These are phyloP conservation scores for Potentilla sterilis DNA, from an alignment of 306 rosid species.

Conservation along the genomic window DNA sequence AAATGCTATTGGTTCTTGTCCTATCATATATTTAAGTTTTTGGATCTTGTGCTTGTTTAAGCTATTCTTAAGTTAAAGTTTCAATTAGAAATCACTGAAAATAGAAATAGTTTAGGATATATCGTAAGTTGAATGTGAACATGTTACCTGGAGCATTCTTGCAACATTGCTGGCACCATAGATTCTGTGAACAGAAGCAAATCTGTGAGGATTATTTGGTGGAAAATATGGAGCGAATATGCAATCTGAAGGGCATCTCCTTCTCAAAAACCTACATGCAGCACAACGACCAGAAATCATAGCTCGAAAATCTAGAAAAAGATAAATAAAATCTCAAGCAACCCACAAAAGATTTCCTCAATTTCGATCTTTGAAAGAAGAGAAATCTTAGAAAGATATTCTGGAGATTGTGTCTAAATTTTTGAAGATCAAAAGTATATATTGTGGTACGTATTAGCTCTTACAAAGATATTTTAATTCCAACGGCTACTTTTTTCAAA, in stretches of 20 bases:
- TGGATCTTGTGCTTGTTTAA: neutral
- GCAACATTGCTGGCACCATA: constrained; percentile 79
- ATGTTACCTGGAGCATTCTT: constrained; percentile 67
- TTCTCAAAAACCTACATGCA: constrained; percentile 74
- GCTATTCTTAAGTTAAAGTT: neutral
- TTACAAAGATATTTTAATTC: neutral
- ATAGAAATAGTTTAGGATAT: neutral
- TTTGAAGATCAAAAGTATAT: neutral
- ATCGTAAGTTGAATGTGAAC: neutral
- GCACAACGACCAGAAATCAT: constrained; percentile 53
- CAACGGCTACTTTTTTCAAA: constrained; percentile 1
- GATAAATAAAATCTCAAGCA: neutral
- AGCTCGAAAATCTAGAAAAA: neutral
- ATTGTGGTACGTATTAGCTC: neutral
- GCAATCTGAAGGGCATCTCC: constrained; percentile 70
- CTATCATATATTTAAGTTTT: neutral
- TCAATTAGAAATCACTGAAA: neutral
- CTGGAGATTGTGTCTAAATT: neutral
- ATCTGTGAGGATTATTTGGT: constrained; percentile 15
- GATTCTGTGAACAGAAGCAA: constrained; percentile 44
- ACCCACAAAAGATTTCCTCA: neutral
- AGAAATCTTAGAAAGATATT: neutral
- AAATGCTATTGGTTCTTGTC: neutral
- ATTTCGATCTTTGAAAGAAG: neutral
- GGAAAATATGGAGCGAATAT: constrained; percentile 40